Evolutionary conservation across 164 flowering plant genomes (phyloP).

Genomic region (Vitis labrusca): DNA sequence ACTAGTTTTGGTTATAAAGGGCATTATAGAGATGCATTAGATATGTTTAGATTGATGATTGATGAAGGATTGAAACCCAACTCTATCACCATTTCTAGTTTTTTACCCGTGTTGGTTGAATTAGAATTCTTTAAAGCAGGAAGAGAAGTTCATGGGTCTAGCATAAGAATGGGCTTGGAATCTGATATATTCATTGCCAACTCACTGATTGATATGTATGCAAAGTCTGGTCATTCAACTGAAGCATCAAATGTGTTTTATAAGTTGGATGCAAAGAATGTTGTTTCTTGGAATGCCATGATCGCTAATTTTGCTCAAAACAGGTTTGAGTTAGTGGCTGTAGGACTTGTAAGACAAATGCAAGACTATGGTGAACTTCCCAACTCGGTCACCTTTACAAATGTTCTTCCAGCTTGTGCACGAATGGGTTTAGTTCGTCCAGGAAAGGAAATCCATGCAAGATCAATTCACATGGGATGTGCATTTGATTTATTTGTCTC

Average conservation of each 20-base stretch:
- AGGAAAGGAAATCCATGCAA: slow-evolving; percentile 36
- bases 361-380: slow-evolving; percentile 22
- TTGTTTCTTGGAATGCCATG: slow-evolving; percentile 74
- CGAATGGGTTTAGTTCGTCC: slow-evolving; percentile 15
- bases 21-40: slow-evolving; percentile 39
- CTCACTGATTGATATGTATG: slow-evolving; percentile 69
- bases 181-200: slow-evolving; percentile 52
- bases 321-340: slow-evolving; percentile 19
- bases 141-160: slow-evolving; percentile 53
- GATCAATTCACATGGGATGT: slow-evolving; percentile 17
- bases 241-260: slow-evolving; percentile 46
- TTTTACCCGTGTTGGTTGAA: slow-evolving; percentile 58
- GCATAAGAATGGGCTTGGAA: slow-evolving; percentile 44
- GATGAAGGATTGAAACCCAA: slow-evolving; percentile 27
- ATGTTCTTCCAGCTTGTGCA: slow-evolving; percentile 37
- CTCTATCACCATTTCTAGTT: slow-evolving; percentile 47
- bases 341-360: slow-evolving; percentile 26
- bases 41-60: slow-evolving; percentile 51
- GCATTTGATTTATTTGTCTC: slow-evolving; percentile 23
- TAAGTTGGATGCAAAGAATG: slow-evolving; percentile 31
- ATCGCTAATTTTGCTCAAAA: slow-evolving; percentile 31
- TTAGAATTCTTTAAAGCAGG: slow-evolving; percentile 36
- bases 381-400: slow-evolving; percentile 28
- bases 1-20: slow-evolving; percentile 35
- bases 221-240: slow-evolving; percentile 40